These are phyloP conservation scores for Hexamita inflata DNA, from an alignment of 208 protist genomes.

Conservation along the genomic window DNA sequence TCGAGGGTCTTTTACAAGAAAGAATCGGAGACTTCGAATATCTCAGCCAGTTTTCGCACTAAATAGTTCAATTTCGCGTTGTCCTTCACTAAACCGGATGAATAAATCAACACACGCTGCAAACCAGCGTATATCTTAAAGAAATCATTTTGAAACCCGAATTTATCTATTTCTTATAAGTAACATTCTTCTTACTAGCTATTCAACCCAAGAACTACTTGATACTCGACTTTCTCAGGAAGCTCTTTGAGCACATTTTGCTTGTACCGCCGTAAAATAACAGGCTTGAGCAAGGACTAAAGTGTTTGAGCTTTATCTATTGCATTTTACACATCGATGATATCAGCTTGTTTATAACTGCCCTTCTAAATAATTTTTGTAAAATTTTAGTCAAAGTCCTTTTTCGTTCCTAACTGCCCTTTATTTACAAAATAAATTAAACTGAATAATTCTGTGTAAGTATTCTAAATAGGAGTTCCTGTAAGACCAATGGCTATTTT, in stretches of 20 bases:
- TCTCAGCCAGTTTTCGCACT: too few relatives aligned
- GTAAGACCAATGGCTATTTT: background rate
- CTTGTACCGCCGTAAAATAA: slow-evolving; percentile 43
- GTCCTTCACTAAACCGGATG: too few relatives aligned
- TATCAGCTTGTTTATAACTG: background rate
- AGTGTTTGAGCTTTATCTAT: slow-evolving; percentile 20
- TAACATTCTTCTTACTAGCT: slow-evolving; percentile 34
- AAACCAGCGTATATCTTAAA: too few relatives aligned
- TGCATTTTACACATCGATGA: background rate
- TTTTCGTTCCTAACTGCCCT: background rate
- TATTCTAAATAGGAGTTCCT: slow-evolving; percentile 29
- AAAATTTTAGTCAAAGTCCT: slow-evolving; percentile 29
- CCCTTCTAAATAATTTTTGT: background rate
- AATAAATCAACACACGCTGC: too few relatives aligned
- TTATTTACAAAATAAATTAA: slow-evolving; percentile 29
- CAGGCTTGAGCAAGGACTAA: slow-evolving; percentile 38
- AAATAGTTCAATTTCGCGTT: too few relatives aligned
- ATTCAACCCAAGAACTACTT: slow-evolving; percentile 39
- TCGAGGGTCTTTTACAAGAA: too few relatives aligned
- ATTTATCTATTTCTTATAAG: too few relatives aligned
- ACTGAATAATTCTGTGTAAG: background rate
- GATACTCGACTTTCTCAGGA: slow-evolving; percentile 40
- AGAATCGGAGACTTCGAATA: too few relatives aligned
- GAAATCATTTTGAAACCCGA: too few relatives aligned
- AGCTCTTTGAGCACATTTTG: slow-evolving; percentile 39